Evolutionary conservation across 305 asterid genomes (phyloP).

Genomic region (Galium porrigens): DNA sequence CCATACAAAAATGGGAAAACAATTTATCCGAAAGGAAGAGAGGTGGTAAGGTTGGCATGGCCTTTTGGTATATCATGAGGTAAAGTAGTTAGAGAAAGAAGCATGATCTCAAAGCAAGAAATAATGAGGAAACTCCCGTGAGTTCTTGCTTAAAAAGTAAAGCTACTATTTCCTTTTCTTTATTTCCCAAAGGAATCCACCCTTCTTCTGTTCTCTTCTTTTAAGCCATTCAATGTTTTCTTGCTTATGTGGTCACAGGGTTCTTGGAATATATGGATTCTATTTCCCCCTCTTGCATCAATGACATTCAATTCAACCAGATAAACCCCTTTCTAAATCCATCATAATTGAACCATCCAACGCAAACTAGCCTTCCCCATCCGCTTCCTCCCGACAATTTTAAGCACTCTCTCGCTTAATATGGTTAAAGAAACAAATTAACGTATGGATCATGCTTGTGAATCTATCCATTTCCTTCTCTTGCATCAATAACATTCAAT

Average conservation of each 20-base stretch:
- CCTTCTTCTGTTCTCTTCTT: slow-evolving; percentile 25
- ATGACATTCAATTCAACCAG: slow-evolving; percentile 1
- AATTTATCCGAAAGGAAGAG: slow-evolving; percentile 19
- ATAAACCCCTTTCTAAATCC: neutral
- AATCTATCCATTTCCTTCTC: neutral
- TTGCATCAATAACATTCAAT: neutral
- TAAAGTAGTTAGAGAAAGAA: slow-evolving; percentile 18
- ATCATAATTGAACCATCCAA: neutral
- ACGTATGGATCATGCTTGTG: too few species aligned
- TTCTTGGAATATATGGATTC: slow-evolving; percentile 10
- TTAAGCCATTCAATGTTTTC: slow-evolving; percentile 30
- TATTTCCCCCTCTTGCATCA: neutral
- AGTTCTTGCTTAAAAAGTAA: slow-evolving; percentile 36
- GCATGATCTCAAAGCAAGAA: slow-evolving; percentile 23
- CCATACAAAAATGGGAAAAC: slow-evolving; percentile 10
- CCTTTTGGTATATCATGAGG: slow-evolving; percentile 23
- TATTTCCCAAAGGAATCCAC: slow-evolving; percentile 21
- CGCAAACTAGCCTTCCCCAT: neutral
- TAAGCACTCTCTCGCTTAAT: neutral
- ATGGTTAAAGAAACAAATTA: too few species aligned
- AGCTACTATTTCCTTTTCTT: slow-evolving; percentile 2
- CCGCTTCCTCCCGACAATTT: neutral
- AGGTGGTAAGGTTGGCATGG: slow-evolving; percentile 21
- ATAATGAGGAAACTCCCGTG: slow-evolving; percentile 64
- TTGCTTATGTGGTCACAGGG: slow-evolving; percentile 25